Base-by-base conservation (phyloP, 2,329 filamentous ascomycete genomes). In the Cladophialophora psammophila region DNA sequence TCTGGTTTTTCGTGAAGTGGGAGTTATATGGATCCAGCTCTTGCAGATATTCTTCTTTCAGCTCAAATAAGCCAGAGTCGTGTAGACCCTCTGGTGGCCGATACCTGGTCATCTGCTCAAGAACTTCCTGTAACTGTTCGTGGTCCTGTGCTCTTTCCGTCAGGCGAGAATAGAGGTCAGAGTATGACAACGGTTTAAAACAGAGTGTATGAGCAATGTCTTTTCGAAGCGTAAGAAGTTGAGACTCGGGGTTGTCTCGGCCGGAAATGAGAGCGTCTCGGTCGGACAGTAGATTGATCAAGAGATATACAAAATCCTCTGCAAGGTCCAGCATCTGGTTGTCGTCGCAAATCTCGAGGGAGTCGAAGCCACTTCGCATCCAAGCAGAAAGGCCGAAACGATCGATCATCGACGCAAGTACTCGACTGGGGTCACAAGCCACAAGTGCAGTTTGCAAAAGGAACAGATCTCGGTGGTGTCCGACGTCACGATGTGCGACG, bases 1-100 rank as follows among this genome's bases (percentile, higher is more conserved):
- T 88, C 78, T 98, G 94, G 74, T 99, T 99, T 76, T 97, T 96
- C 75, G 90, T 96, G 78, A 97, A 99, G 76, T 98, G 93, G 6
- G 94, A 91, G 75, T 94, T 95, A 77, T 97, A 99, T 0, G 96
- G 95, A 76, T 99, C 96, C 59, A 99, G 88, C 55, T 96, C 87
- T 72, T 94, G 91, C 45, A 97, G 86, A 73, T 90, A 95, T 68
- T 96, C 88, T 4, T 91, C 88, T 76, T 94, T 95, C 60, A 99
- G 83, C 78, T 97, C 93, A 74, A 99, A 99, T 0, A 92, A 96
- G 65, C 96, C 95, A 15, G 94, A 91, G 76, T 99, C 95, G 4
- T 91, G 92, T 36, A 98, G 81, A 5, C 94, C 95, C 78, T 99
- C 95, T 0, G 95, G 95, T 9, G 93, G 84, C 71, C 93, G 93